Evolutionary conservation across 1,139 yeast species (phyloP).

Genomic region (Geotrichum fermentans): DNA sequence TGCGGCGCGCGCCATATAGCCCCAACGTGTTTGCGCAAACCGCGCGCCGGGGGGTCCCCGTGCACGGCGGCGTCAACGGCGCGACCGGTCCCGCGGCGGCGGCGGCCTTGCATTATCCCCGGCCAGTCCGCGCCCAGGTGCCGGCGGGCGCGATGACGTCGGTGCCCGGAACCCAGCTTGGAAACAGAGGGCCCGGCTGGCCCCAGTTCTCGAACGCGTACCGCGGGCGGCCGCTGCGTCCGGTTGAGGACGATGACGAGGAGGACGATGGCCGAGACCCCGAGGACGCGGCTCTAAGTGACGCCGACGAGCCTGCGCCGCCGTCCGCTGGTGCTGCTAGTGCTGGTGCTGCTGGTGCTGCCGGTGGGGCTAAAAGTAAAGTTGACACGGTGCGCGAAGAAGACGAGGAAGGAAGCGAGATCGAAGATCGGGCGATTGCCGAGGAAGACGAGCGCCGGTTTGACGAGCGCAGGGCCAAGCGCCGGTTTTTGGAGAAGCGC

Average conservation of each 20-base stretch:
- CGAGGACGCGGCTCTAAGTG: constrained; percentile 32
- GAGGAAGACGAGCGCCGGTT: constrained; percentile 21
- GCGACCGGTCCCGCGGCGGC: neutral
- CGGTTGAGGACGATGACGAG: constrained; percentile 26
- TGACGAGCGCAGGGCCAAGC: constrained; percentile 1
- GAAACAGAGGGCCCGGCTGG: neutral
- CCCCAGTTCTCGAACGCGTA: neutral
- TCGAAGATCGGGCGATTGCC: constrained; percentile 20
- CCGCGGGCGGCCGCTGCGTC: neutral
- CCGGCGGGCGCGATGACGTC: constrained; percentile 12
- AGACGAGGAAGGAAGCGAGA: constrained; percentile 14
- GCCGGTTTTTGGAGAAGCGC: neutral
- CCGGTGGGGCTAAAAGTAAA: too few species aligned
- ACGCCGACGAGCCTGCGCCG: constrained; percentile 23
- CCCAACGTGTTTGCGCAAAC: constrained; percentile 11
- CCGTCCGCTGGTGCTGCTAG: constrained; percentile 4
- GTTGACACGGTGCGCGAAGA: constrained; percentile 4
- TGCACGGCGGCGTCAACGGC: neutral
- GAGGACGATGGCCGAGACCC: constrained; percentile 30
- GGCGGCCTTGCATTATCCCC: neutral
- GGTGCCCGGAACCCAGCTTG: neutral
- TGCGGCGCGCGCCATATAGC: constrained; percentile 17
- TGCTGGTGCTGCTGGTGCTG: constrained; percentile 9
- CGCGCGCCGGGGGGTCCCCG: neutral
- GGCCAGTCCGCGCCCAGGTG: neutral